phyloP scores from a whole-genome alignment of 1,284 basidiomycete genomes.

The Earliella scabrosa region DNA sequence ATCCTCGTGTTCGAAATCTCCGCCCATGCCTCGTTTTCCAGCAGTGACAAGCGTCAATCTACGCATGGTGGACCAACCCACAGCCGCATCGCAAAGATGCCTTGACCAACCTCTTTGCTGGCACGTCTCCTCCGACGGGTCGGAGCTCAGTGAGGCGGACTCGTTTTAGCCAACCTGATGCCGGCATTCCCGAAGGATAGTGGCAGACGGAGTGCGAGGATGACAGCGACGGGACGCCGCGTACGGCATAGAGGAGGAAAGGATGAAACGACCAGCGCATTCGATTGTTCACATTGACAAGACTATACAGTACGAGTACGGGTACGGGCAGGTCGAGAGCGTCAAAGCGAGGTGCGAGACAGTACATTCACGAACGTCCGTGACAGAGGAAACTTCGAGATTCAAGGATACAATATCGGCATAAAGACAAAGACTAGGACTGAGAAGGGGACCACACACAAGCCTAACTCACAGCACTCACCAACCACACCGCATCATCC shows the following conservation, averaged over 20 bases:
- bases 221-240: not conserved
- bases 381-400: not conserved
- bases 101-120: too few species aligned
- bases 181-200: too few species aligned
- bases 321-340: not conserved
- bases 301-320: slow-evolving; percentile 7
- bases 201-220: not conserved
- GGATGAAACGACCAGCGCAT: not conserved
- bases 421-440: slow-evolving; percentile 8
- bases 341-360: not conserved
- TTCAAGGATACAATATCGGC: slow-evolving; percentile 20
- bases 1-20: not conserved
- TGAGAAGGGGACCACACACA: not conserved
- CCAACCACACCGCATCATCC: too few species aligned
- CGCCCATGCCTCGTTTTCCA: slow-evolving; percentile 4
- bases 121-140: too few species aligned
- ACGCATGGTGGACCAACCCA: slow-evolving; percentile 1
- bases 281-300: not conserved
- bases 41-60: slow-evolving; percentile 8
- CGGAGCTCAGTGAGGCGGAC: too few species aligned
- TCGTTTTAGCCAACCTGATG: too few species aligned
- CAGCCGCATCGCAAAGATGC: not conserved
- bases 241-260: not conserved
- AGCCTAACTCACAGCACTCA: not conserved
- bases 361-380: slow-evolving; percentile 15